Base-by-base conservation (phyloP, 2,329 filamentous ascomycete genomes). In the Alternaria tenuissima region DNA sequence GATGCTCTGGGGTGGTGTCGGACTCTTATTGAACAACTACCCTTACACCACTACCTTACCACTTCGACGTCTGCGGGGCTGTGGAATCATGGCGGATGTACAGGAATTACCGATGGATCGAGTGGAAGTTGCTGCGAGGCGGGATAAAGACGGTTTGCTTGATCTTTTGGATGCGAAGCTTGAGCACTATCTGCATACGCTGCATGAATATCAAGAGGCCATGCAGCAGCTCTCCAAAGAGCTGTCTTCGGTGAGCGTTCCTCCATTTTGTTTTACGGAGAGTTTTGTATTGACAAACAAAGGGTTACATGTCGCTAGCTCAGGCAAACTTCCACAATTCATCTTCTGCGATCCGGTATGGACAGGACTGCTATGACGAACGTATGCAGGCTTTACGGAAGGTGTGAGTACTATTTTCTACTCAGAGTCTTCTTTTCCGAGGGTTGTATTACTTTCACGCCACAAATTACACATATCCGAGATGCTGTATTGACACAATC, bases 271-370 rank as follows among this genome's bases (percentile, higher is more conserved):
- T 7, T 24, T 3, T 24, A 6, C n/a, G 9, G 41, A 46, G 7
- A 24, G 3, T n/a, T 12, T 8, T 22, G 32, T 55, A 26, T 46
- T 61, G 32, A 60, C 48, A 8, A 46, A 11, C 34, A 18, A 16
- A 82, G 80, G 82, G 80, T 7, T 83, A 78, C 62, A 70, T 85
- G 30, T 78, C 81, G 65, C 82, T 94, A 41, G 89, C 91, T n/a
- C 86, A 91, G 58, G 91, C 91, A 62, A 93, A 93, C 79, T 93
- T 92, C 78, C 81, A 86, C 28, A 87, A 86, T n/a, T 83, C 87
- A 72, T 81, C 86, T 12, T 81, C 86, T n/a, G 86, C 88, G 32
- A 76, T 87, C 62, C 83, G 87, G 42, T 93, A 90, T 73, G 91
- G 90, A 3, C 84, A 82, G 64, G 89, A 92, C 68, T 85, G 87